Evolutionary conservation across 257 asterid genomes (phyloP), one percentile per base, ranked within the genome.

Genomic region (Nemophila menziesii): DNA sequence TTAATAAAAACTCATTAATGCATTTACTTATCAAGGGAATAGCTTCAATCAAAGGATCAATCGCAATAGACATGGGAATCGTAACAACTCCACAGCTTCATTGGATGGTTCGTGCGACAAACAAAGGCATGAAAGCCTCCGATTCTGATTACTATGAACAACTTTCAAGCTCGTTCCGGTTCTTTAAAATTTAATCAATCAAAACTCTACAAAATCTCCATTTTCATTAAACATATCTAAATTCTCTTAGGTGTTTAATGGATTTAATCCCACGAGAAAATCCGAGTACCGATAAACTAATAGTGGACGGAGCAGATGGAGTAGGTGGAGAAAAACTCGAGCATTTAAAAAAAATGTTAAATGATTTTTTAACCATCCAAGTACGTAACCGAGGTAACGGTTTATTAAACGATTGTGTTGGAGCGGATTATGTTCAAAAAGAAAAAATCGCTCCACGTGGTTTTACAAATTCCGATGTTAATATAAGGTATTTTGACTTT

Each of bases 401-500:
- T 55, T 74, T 72, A 37, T 87, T 89, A 49, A 84, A 89, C 57
- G 93, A 89, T 49, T 82, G 92, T 18, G 98, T 77, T 55, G 98
- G 98, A 58, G 96, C 98, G 54, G 98, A 89, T 59, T 89, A 56
- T 67, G 98, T 89, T 62, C 96, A 81, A 74, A 89, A 89, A 79
- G 98, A 78, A 63, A 89, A 89, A 73, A 64, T 72, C 41, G 74
- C 65, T 51, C 96, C 98, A 1, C 92, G 94, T 13, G 66, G 73
- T 27, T 85, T 81, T 65, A 75, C 79, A 60, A 57, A 69, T 54
- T 51, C 72, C 45, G 94, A 89, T 61, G 56, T 56, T 54, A 86
- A 92, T 24, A 21, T 64, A 33, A 81, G 96, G 98, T 87, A n/a
- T n/a, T n/a, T n/a, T n/a, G n/a, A n/a, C n/a, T n/a, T n/a, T n/a